These are phyloP conservation scores for Ampelocalamus luodianensis DNA, from an alignment of 176 grass and related monocot genomes.

Conservation along the genomic window DNA sequence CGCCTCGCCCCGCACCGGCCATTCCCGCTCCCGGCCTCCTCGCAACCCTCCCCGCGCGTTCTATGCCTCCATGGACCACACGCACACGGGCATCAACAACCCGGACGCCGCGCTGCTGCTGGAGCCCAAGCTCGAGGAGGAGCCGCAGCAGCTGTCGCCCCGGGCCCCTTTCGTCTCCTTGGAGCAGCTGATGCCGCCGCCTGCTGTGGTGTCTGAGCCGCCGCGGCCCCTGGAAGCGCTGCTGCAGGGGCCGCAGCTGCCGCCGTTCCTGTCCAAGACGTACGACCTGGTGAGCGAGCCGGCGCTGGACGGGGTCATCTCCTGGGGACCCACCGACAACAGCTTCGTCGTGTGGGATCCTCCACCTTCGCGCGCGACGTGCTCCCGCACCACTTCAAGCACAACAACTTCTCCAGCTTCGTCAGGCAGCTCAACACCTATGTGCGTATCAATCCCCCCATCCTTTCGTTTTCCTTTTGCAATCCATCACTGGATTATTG, in stretches of 20 bases:
- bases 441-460: slow-evolving; percentile 72
- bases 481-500: neutral
- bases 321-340: slow-evolving; percentile 72
- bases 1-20: slow-evolving; percentile 15
- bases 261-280: slow-evolving; percentile 91
- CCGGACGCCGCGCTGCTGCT: slow-evolving; percentile 32
- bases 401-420: slow-evolving; percentile 96
- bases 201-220: neutral
- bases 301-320: slow-evolving; percentile 71
- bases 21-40: neutral
- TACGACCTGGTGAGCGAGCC: slow-evolving; percentile 83
- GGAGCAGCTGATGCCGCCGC: slow-evolving; percentile 38
- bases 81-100: neutral
- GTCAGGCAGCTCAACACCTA: slow-evolving; percentile 97
- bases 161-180: slow-evolving; percentile 5
- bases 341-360: slow-evolving; percentile 92
- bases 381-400: slow-evolving; percentile 85
- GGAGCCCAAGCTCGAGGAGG: slow-evolving; percentile 54
- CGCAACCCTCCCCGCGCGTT: neutral
- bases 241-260: slow-evolving; percentile 63
- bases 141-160: slow-evolving; percentile 17
- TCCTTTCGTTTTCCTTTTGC: neutral
- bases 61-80: slow-evolving; percentile 36
- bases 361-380: slow-evolving; percentile 66
- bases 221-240: slow-evolving; percentile 79